Percentiles rank a stretch among this genome's conserved stretches.
Evolutionary conservation across 1,284 basidiomycete genomes (phyloP).

Genomic region (Albatrellus sp.): DNA sequence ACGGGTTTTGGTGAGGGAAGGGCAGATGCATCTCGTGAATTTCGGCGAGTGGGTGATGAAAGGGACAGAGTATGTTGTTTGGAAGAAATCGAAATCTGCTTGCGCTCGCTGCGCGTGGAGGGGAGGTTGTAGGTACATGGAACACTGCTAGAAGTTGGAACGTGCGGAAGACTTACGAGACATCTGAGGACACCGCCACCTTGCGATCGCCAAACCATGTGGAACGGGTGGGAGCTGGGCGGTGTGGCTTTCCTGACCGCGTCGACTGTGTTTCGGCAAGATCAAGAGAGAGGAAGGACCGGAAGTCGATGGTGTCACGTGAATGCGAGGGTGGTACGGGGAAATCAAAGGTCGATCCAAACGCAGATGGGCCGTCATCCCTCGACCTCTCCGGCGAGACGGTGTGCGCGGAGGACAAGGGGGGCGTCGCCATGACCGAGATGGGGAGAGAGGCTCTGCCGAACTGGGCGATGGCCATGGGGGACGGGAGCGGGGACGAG

Average conservation of each 20-base stretch:
- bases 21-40: slow-evolving; percentile 28
- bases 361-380: neutral
- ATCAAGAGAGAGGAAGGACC: slow-evolving; percentile 48
- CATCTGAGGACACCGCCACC: neutral
- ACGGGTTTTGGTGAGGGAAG: slow-evolving; percentile 53
- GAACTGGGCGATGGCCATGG: slow-evolving; percentile 20
- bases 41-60: neutral
- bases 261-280: slow-evolving; percentile 42
- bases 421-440: too few relatives aligned
- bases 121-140: slow-evolving; percentile 9
- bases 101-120: neutral
- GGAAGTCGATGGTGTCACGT: slow-evolving; percentile 21
- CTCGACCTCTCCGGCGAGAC: slow-evolving; percentile 29
- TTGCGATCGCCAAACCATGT: neutral
- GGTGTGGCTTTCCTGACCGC: slow-evolving; percentile 29
- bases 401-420: slow-evolving; percentile 24
- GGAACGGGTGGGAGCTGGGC: slow-evolving; percentile 12
- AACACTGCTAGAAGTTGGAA: neutral
- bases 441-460: slow-evolving; percentile 17
- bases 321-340: slow-evolving; percentile 9
- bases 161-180: neutral
- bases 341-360: slow-evolving; percentile 7
- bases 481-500: slow-evolving; percentile 17
- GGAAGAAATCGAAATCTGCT: neutral
- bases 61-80: neutral